phyloP scores from a whole-genome alignment of 2,329 filamentous ascomycete species.

The Ampelomyces quisqualis region DNA sequence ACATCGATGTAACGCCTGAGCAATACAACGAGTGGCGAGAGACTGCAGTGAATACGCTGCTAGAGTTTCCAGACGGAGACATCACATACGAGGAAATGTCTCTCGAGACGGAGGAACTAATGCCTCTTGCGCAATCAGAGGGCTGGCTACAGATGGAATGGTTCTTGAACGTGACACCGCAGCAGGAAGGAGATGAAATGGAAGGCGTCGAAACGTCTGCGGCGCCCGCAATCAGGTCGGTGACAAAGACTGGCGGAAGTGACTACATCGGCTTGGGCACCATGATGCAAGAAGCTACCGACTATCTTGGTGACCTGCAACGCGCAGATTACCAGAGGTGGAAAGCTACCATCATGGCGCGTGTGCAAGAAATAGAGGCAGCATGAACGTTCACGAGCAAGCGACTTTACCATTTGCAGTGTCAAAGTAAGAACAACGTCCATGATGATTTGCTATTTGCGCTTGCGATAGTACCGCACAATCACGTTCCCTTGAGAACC shows the following conservation, averaged over 20 bases:
- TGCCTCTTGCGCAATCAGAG: slow-evolving; percentile 36
- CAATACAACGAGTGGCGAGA: slow-evolving; percentile 36
- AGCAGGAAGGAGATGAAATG: slow-evolving; percentile 26
- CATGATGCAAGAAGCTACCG: slow-evolving; percentile 75
- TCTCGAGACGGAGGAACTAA: slow-evolving; percentile 36
- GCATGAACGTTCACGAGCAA: slow-evolving; percentile 1
- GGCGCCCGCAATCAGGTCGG: slow-evolving; percentile 36
- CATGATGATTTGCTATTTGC: too few species aligned
- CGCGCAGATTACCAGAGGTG: slow-evolving; percentile 63
- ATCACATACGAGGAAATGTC: slow-evolving; percentile 49
- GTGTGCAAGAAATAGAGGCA: slow-evolving; percentile 54
- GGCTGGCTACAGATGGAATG: slow-evolving; percentile 56
- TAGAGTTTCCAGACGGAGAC: slow-evolving; percentile 53
- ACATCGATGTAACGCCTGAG: slow-evolving; percentile 33
- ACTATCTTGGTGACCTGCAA: slow-evolving; percentile 67
- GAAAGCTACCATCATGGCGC: slow-evolving; percentile 61
- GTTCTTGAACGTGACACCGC: slow-evolving; percentile 56
- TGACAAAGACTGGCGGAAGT: slow-evolving; percentile 48
- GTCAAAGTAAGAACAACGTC: background rate
- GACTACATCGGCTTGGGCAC: slow-evolving; percentile 55
- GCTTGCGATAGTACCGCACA: too few species aligned
- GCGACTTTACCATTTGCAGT: background rate
- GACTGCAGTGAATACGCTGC: slow-evolving; percentile 54
- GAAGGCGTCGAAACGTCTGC: slow-evolving; percentile 26
- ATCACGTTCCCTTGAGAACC: too few species aligned